Evolutionary conservation across 345 rosid species (phyloP), one percentile per base, ranked within the genome.

Genomic region (Corchorus olitorius): DNA sequence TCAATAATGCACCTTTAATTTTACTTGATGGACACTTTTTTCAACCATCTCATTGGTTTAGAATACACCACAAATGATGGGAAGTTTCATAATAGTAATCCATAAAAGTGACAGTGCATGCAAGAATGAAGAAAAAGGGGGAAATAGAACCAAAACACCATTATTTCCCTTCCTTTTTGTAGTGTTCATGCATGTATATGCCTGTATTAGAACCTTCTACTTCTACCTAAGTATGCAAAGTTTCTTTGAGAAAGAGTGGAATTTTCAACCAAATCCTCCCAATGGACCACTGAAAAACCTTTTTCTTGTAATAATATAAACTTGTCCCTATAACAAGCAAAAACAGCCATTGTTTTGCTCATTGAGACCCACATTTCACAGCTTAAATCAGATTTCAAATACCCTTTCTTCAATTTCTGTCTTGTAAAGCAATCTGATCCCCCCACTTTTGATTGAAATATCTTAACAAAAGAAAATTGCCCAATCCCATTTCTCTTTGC

Each of bases 391-490:
- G 19, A 35, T 64, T 52, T 17, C 12, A 20, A 19, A 5, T 12
- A 8, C n/a, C 14, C 22, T 4, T 69, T 52, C 75, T 71, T 55
- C 27, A 15, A 10, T 50, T 50, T 50, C 22, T 39, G 22, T 20
- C 37, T 20, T 72, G 53, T 20, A 20, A 72, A 72, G 75, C 75
- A 72, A 55, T 72, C 35, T 55, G 27, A 27, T 27, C 27, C 55
- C 52, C 77, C 77, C 77, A 34, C 60, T 33, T 52, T 49, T 61
- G 60, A 74, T 35, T 35, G 69, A 35, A 62, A 48, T 39, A 17
- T 65, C 61, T 74, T 62, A 34, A 27, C 70, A 73, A 59, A 56
- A 19, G 33, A 61, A 37, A 61, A n/a, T 4, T 45, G 54, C 20
- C 35, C 17, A 13, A 7, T 1, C 48, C 1, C 70, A 66, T 3